A percentile compares a stretch with the other conserved stretches of the same genome.
phyloP scores from a whole-genome alignment of 78 protist genomes.

The Emiliania huxleyi region DNA sequence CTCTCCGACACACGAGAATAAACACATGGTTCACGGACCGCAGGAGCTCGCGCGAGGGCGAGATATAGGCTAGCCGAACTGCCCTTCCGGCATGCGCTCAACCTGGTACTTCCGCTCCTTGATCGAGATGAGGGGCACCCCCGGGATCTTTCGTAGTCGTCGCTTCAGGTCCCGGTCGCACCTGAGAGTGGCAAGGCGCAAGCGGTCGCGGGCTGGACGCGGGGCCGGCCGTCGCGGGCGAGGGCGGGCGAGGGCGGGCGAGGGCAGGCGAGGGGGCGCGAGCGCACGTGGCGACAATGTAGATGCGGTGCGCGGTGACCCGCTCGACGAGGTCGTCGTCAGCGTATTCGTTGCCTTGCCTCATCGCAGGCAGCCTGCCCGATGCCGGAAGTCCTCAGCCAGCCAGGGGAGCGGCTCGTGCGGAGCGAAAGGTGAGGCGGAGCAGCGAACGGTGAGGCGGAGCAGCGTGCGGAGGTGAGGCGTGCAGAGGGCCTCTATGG shows the following conservation, averaged over 20 bases:
- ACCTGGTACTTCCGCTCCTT: conserved; percentile 75
- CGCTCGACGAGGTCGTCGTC: conserved; percentile 97
- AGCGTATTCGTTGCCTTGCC: conserved; percentile 93
- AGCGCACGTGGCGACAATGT: conserved; percentile 39
- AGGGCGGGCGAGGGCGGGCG: too few species aligned
- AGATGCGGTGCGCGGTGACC: conserved; percentile 60
- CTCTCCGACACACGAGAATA: too few species aligned
- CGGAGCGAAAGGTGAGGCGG: too few species aligned
- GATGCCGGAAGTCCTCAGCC: too few species aligned
- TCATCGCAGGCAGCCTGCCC: conserved; percentile 86
- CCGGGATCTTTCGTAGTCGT: conserved; percentile 95
- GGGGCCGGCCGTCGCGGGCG: conserved; percentile 45
- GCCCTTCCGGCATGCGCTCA: conserved; percentile 95
- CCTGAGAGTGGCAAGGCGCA: too few species aligned
- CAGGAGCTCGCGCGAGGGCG: too few species aligned
- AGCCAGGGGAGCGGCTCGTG: too few species aligned
- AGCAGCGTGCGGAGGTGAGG: too few species aligned
- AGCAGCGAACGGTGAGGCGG: too few species aligned
- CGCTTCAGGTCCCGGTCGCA: conserved; percentile 96
- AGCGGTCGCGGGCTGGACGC: conserved; percentile 94
- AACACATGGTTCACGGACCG: too few species aligned
- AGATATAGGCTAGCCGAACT: not conserved
- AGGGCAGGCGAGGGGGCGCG: too few species aligned
- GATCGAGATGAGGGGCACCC: conserved; percentile 95
- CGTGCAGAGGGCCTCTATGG: too few species aligned